These are phyloP conservation scores for Pelomyxa schiedti DNA, from an alignment of 78 protist species.

Conservation along the genomic window DNA sequence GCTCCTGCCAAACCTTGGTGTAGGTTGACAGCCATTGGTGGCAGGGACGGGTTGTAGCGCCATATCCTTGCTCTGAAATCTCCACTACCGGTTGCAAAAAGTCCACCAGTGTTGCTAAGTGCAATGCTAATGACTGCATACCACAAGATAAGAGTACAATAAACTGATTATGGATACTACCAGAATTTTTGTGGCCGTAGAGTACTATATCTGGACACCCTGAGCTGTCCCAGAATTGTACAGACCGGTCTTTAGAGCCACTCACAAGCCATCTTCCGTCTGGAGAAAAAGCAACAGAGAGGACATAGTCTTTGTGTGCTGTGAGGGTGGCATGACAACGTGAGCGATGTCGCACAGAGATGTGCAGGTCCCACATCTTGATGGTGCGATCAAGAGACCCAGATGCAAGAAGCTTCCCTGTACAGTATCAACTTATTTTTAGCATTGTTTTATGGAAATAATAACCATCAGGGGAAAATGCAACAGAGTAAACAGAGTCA, in stretches of 20 bases:
- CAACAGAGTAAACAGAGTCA: constrained; percentile 70
- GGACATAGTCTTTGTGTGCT: constrained; percentile 72
- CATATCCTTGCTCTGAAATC: constrained; percentile 61
- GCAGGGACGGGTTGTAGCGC: too few species aligned
- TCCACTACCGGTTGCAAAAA: constrained; percentile 73
- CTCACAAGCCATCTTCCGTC: constrained; percentile 70
- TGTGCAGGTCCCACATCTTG: constrained; percentile 65
- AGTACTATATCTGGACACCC: constrained; percentile 34
- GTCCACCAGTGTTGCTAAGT: constrained; percentile 32
- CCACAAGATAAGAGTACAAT: neutral
- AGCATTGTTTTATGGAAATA: too few species aligned
- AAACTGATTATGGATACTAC: too few species aligned
- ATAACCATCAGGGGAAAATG: constrained; percentile 79
- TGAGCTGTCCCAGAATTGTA: constrained; percentile 70
- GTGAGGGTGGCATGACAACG: constrained; percentile 48
- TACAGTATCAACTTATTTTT: too few species aligned
- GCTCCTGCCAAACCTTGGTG: too few species aligned
- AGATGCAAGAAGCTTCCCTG: constrained; percentile 59
- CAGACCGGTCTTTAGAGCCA: constrained; percentile 74
- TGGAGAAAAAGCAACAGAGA: constrained; percentile 67
- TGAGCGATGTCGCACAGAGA: constrained; percentile 28
- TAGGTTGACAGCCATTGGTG: too few species aligned
- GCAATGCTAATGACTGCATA: constrained; percentile 60
- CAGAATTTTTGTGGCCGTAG: constrained; percentile 74
- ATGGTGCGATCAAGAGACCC: constrained; percentile 71